phyloP scores from a whole-genome alignment of 352 stramenopile species.

The Phytophthora kernoviae region DNA sequence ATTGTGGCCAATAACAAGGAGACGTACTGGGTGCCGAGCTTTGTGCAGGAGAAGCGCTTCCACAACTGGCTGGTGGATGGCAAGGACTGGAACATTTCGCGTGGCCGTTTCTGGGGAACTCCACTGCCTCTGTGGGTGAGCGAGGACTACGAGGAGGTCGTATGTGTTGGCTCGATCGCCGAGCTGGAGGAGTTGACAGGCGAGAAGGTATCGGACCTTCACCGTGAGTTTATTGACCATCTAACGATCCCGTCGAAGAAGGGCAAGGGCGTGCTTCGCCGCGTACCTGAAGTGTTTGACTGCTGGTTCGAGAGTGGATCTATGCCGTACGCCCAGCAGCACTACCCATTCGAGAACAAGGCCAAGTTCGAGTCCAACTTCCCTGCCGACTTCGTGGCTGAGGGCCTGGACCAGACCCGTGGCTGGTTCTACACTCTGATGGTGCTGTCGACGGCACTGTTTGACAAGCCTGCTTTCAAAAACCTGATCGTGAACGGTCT shows the following conservation, averaged over 20 bases:
- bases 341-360: slow-evolving; percentile 99
- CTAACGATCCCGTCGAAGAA: slow-evolving; percentile 97
- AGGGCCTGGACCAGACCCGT: slow-evolving; percentile 99
- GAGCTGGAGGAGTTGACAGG: slow-evolving; percentile 96
- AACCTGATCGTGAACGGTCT: slow-evolving; percentile 99
- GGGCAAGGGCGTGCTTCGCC: slow-evolving; percentile 84
- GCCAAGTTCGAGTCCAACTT: slow-evolving; percentile 96
- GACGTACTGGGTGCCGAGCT: slow-evolving; percentile 85
- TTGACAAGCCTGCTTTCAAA: slow-evolving; percentile 99
- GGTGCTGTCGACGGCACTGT: slow-evolving; percentile 98
- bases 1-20: slow-evolving; percentile 91
- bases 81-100: slow-evolving; percentile 99
- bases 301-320: slow-evolving; percentile 99
- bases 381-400: slow-evolving; percentile 99
- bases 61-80: slow-evolving; percentile 99
- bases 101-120: slow-evolving; percentile 99
- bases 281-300: slow-evolving; percentile 96
- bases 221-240: slow-evolving; percentile 98
- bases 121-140: slow-evolving; percentile 98
- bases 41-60: slow-evolving; percentile 99
- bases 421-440: slow-evolving; percentile 99
- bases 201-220: slow-evolving; percentile 93
- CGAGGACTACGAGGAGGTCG: slow-evolving; percentile 97
- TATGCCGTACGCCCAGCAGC: slow-evolving; percentile 99
- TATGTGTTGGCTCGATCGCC: slow-evolving; percentile 97